These are phyloP conservation scores for Pichia eremophila DNA, from an alignment of 805 yeast genomes.

Conservation along the genomic window DNA sequence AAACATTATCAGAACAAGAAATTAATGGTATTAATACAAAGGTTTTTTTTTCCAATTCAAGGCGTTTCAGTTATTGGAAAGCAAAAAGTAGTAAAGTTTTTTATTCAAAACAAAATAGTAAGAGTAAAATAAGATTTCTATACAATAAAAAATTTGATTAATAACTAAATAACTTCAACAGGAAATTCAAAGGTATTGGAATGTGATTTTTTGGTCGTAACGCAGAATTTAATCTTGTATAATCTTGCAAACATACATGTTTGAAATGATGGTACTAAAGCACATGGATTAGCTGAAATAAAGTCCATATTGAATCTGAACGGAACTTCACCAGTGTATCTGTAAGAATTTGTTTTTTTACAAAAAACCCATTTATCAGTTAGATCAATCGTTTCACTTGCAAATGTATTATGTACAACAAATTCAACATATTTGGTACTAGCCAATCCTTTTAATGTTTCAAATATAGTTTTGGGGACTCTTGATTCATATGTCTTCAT, in stretches of 20 bases:
- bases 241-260: constrained; percentile 6
- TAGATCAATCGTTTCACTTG: not conserved
- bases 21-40: too few relatives aligned
- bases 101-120: too few relatives aligned
- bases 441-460: constrained; percentile 5
- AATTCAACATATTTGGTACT: not conserved
- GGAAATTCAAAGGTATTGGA: constrained; percentile 1
- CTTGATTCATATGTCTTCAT: constrained; percentile 5
- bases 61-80: too few relatives aligned
- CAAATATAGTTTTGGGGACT: constrained; percentile 6
- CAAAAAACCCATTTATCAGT: constrained; percentile 5
- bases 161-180: constrained; percentile 2
- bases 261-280: constrained; percentile 8
- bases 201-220: constrained; percentile 1
- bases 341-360: not conserved
- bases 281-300: not conserved
- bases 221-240: constrained; percentile 1
- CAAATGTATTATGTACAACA: constrained; percentile 3
- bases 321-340: not conserved
- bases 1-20: too few relatives aligned
- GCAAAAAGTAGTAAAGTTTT: too few relatives aligned
- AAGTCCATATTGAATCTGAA: not conserved
- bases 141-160: not conserved
- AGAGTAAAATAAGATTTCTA: too few relatives aligned
- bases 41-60: too few relatives aligned